Conservation (phyloP, 106 monocot genomes). For the Platanthera guangdongensis region DNA sequence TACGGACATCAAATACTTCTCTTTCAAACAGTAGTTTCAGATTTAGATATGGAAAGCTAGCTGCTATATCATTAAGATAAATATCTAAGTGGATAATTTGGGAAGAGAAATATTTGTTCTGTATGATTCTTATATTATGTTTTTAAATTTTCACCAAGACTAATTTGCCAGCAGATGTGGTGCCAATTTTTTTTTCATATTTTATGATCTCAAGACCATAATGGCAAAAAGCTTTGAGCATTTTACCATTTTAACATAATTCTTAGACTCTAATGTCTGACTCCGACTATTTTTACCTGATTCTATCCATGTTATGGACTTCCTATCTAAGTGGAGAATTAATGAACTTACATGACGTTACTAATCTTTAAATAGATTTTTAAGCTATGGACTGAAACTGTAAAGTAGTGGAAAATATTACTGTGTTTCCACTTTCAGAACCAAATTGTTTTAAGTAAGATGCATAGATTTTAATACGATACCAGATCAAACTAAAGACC, state of each 20-base stretch:
- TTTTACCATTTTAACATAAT: too few relatives aligned
- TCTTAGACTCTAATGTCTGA: neutral
- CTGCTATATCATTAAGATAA: too few relatives aligned
- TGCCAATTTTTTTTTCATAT: neutral
- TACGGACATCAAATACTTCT: neutral
- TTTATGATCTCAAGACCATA: neutral
- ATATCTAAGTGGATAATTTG: too few relatives aligned
- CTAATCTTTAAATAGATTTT: neutral
- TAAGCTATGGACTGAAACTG: neutral
- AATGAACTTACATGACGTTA: neutral
- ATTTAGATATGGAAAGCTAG: neutral
- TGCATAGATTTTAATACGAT: too few relatives aligned
- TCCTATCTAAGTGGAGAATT: neutral
- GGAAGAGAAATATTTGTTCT: too few relatives aligned
- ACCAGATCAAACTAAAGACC: too few relatives aligned
- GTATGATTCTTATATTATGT: too few relatives aligned
- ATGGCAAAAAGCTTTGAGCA: neutral
- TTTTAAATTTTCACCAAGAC: neutral
- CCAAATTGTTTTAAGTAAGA: too few relatives aligned
- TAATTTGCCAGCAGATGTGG: neutral
- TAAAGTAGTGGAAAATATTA: too few relatives aligned
- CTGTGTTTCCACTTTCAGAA: too few relatives aligned
- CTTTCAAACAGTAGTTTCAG: neutral
- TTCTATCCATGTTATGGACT: slow-evolving; percentile 1
- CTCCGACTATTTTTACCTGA: neutral